Conservation (phyloP, 208 protist genomes). For the Trichomonas gallinae region DNA sequence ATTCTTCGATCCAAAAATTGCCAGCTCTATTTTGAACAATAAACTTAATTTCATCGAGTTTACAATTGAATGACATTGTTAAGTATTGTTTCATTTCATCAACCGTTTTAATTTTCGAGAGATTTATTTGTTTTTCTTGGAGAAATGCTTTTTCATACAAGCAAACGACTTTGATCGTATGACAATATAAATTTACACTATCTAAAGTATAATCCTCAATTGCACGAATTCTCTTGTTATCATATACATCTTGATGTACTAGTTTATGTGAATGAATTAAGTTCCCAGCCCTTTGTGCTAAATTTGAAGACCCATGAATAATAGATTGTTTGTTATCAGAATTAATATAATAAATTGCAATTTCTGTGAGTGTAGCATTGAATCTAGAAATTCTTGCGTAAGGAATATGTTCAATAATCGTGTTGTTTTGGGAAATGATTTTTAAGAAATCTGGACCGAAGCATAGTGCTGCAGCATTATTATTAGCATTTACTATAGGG, state of each 20-base stretch:
- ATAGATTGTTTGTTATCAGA: not conserved
- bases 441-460: not conserved
- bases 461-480: not conserved
- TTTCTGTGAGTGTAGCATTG: not conserved
- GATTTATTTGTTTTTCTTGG: not conserved
- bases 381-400: not conserved
- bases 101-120: not conserved
- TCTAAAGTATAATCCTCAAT: not conserved
- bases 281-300: not conserved
- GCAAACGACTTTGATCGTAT: not conserved
- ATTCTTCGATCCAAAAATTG: not conserved
- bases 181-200: not conserved
- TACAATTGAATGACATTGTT: not conserved
- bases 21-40: not conserved
- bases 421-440: not conserved
- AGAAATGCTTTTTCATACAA: not conserved
- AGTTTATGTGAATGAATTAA: not conserved
- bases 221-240: not conserved
- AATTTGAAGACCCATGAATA: not conserved
- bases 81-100: not conserved
- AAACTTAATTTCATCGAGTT: not conserved
- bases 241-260: not conserved
- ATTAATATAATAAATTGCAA: not conserved
- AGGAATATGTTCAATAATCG: not conserved
- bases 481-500: not conserved